Base-by-base conservation (phyloP, 306 rosid species). In the Fagus sylvatica region DNA sequence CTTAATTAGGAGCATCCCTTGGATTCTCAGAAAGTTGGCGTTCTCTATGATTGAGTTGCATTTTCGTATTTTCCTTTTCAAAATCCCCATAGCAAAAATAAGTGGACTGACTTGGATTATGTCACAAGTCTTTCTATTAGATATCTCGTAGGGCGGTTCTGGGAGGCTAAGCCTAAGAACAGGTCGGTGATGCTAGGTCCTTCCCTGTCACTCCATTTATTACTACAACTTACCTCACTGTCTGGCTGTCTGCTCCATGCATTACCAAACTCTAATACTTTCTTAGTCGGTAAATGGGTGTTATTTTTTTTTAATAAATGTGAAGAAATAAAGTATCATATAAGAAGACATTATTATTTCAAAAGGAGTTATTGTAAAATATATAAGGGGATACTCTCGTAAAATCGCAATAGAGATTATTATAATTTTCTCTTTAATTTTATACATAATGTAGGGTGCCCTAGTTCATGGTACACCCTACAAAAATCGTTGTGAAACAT, bases 141-240 rank as follows among this genome's bases (percentile, higher is more conserved):
- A 46, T 46, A 28, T 40, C 4, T 55, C 17, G n/a, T 10, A 57
- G 67, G 43, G 15, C 79, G 42, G 71, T 54, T 62, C 36, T 41
- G 69, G 11, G 32, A 42, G 11, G 7, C 51, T 46, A 46, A 11
- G 4, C 28, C 17, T 60, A 4, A 53, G 68, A 68, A 36, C 59
- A 69, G 75, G 80, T 56, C 75, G 80, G 75, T 69, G 75, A 2
- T 30, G 75, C 43, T 69, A 67, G 64, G 79, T 60, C 79, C 66
- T 65, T 67, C 39, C 43, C 55, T 53, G 39, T 7, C 73, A 56
- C 66, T 15, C 5, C 17, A 30, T 62, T 43, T 57, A 74, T 59
- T 40, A 15, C n/a, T 1, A 40, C 32, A 46, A 46, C 37, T 2
- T 11, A 6, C 34, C 69, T 17, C 17, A 7, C 28, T 22, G 28